Conservation (phyloP, 2,329 filamentous ascomycete genomes). For the Chalaropsis ovoidea region DNA sequence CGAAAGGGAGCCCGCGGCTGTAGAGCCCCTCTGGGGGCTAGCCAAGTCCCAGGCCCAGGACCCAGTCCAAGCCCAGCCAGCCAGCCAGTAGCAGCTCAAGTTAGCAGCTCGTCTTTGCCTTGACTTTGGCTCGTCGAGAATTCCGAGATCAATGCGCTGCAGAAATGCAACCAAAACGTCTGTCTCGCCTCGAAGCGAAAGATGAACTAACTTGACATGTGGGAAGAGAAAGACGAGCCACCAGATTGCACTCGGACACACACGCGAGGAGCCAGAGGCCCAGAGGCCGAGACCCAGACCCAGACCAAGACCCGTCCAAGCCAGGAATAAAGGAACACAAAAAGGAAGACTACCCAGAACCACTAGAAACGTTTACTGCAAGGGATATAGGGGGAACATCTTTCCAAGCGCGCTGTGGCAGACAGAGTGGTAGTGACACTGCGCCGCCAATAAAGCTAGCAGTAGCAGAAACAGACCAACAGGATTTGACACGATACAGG, state of each 20-base stretch:
- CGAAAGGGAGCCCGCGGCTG: neutral
- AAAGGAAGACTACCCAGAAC: neutral
- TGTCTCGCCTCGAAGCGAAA: conserved; percentile 5
- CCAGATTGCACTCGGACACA: neutral
- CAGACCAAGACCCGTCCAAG: neutral
- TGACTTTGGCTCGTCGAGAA: neutral
- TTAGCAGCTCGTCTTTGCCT: neutral
- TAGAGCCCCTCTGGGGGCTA: too few species aligned
- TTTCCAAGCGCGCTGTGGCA: neutral
- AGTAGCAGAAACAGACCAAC: neutral
- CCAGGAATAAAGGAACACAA: neutral
- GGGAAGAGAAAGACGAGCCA: neutral
- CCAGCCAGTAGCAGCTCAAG: too few species aligned
- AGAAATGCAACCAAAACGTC: neutral
- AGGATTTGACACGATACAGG: neutral
- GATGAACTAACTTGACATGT: conserved; percentile 8
- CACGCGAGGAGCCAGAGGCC: neutral
- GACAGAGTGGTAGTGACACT: neutral
- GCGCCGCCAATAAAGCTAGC: too few species aligned
- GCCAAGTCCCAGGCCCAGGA: neutral
- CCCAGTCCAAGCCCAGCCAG: neutral
- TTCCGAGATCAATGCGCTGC: conserved; percentile 2
- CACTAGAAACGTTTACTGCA: conserved; percentile 2
- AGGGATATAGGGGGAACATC: neutral
- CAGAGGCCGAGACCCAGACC: too few species aligned